phyloP scores from a whole-genome alignment of 176 grass and related monocot species.

The Phoenix roebelenii region DNA sequence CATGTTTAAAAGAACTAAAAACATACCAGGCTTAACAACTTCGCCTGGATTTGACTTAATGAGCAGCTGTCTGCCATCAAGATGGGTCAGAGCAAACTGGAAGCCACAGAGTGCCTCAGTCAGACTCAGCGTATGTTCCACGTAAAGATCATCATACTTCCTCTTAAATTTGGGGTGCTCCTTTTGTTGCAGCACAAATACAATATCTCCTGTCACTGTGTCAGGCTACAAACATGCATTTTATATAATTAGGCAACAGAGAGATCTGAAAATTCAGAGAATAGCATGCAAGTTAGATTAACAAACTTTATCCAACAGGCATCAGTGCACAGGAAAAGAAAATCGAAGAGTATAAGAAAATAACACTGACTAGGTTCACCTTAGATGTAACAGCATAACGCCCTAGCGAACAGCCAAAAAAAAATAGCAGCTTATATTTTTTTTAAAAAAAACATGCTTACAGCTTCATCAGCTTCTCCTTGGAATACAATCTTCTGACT shows the following conservation, averaged over 20 bases:
- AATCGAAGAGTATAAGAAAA: too few relatives aligned
- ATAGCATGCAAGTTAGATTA: too few relatives aligned
- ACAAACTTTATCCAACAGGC: too few relatives aligned
- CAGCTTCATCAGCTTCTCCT: slow-evolving; percentile 97
- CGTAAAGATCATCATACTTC: slow-evolving; percentile 62
- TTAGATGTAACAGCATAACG: too few relatives aligned
- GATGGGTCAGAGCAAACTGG: slow-evolving; percentile 87
- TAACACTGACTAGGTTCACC: too few relatives aligned
- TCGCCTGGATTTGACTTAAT: slow-evolving; percentile 90
- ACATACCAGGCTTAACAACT: slow-evolving; percentile 74
- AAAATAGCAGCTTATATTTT: too few relatives aligned
- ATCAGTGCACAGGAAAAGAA: too few relatives aligned
- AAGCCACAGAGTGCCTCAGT: slow-evolving; percentile 84
- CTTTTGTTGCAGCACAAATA: slow-evolving; percentile 84
- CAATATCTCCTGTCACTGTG: slow-evolving; percentile 84
- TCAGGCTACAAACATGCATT: slow-evolving; percentile 48
- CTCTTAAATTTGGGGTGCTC: slow-evolving; percentile 93
- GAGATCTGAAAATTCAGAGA: too few relatives aligned
- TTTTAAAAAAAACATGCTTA: slow-evolving; percentile 10
- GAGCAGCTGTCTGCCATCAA: slow-evolving; percentile 74
- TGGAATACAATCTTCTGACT: slow-evolving; percentile 89
- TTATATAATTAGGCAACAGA: too few relatives aligned
- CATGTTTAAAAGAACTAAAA: not conserved
- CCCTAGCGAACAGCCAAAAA: too few relatives aligned
- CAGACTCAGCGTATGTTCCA: slow-evolving; percentile 69